Conservation (phyloP, 768 basidiomycete genomes). For the Boletus patriciae region DNA sequence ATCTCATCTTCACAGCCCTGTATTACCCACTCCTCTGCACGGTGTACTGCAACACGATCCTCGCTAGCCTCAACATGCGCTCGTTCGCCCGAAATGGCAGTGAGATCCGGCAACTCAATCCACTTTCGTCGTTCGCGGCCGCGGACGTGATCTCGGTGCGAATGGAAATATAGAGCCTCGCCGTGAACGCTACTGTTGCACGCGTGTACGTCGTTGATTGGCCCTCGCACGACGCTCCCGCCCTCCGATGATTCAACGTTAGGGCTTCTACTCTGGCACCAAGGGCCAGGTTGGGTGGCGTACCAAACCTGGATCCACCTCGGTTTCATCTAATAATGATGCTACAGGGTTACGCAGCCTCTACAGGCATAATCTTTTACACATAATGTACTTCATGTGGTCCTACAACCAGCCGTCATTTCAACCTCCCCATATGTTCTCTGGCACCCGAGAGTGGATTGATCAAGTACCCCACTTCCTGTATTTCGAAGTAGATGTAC, state of each 20-base stretch:
- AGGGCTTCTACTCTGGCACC: neutral
- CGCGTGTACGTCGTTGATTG: neutral
- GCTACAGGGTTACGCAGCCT: neutral
- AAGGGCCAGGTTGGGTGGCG: neutral
- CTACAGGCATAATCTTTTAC: no score
- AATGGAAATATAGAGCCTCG: neutral
- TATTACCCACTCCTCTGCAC: constrained; percentile 33
- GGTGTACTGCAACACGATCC: constrained; percentile 36
- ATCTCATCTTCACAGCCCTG: constrained; percentile 24
- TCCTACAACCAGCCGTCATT: no score
- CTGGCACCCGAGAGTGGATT: neutral
- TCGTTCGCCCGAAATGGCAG: constrained; percentile 10
- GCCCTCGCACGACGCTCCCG: neutral
- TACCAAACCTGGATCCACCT: neutral
- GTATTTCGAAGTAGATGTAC: no score
- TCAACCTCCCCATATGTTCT: neutral
- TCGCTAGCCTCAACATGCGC: constrained; percentile 34
- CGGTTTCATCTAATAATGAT: neutral
- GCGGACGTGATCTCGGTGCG: neutral
- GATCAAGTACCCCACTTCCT: no score
- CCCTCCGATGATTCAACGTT: neutral
- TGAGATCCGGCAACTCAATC: neutral
- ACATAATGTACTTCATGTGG: no score
- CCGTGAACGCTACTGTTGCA: no score
- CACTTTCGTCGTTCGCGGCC: neutral